Evolutionary conservation across 352 stramenopile genomes (phyloP), one percentile per base, ranked within the genome.

Genomic region (Phytophthora sansomeana): DNA sequence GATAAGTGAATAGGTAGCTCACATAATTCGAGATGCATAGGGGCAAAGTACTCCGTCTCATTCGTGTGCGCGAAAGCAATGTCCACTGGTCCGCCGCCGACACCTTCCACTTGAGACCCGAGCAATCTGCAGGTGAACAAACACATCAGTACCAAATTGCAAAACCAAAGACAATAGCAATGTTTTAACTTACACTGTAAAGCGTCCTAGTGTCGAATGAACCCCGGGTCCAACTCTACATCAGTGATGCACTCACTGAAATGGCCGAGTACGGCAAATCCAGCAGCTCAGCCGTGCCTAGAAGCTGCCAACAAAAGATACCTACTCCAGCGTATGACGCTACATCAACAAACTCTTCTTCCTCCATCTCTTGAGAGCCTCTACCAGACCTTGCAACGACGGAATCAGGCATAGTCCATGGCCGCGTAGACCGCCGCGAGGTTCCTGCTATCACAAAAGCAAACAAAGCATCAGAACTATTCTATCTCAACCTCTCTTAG

Each of bases 251-350:
- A 19, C 62, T 33, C 26, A 87, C 66, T 14, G 80, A 76, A 36
- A 92, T 84, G 8, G 75, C 82, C 17, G 83, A 85, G 67, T 92
- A 92, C 43, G 81, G 76, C 6, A 77, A 43, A 73, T 80, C 86
- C 55, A 92, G 59, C 14, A 92, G 69, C 44, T 87, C 72, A 1
- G 81, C 72, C 2, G 70, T 78, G 14, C 61, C 65, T 90, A 21
- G 74, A 87, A 44, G 63, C 83, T 92, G 39, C 4, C 19, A 21
- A 46, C 41, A 54, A n/a, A n/a, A n/a, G n/a, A n/a, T n/a, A n/a
- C n/a, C n/a, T n/a, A n/a, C n/a, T n/a, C n/a, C n/a, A n/a, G n/a
- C n/a, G n/a, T n/a, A n/a, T n/a, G n/a, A n/a, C n/a, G n/a, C n/a
- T n/a, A n/a, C n/a, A n/a, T n/a, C n/a, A n/a, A n/a, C n/a, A n/a